A percentile compares a stretch with the other conserved stretches of the same genome.
phyloP scores from a whole-genome alignment of 306 rosid species.

The Pachyrhizus erosus region DNA sequence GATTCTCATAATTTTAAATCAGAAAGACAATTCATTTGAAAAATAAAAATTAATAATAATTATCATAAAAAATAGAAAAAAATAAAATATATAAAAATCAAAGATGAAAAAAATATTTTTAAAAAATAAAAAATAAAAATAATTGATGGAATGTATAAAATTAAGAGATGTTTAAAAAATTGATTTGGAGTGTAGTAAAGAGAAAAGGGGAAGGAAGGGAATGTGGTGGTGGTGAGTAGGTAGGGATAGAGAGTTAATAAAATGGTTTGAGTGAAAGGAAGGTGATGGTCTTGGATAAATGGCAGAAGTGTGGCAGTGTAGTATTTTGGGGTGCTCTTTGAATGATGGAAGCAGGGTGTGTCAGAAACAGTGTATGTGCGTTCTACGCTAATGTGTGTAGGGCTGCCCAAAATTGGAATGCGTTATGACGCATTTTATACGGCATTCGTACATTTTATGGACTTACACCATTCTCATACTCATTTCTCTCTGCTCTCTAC shows the following conservation, averaged over 20 bases:
- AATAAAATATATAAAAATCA: too few species aligned
- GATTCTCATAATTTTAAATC: too few species aligned
- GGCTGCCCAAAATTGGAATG: constrained; percentile 38
- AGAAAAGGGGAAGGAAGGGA: too few species aligned
- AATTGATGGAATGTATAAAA: too few species aligned
- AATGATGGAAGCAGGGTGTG: not conserved
- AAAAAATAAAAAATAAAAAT: too few species aligned
- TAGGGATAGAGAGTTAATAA: constrained; percentile 14
- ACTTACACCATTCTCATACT: not conserved
- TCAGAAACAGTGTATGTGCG: not conserved
- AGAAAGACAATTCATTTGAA: too few species aligned
- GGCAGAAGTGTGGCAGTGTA: not conserved
- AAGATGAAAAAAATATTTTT: too few species aligned
- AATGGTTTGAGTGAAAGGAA: constrained; percentile 62
- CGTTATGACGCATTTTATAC: constrained; percentile 62
- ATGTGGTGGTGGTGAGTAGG: not conserved
- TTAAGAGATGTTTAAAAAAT: too few species aligned
- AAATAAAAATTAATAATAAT: too few species aligned
- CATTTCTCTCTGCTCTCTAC: not conserved
- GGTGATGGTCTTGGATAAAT: constrained; percentile 24
- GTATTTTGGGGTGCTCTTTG: constrained; percentile 26
- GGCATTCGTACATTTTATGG: constrained; percentile 47
- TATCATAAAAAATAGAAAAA: too few species aligned
- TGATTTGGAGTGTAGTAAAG: not conserved
- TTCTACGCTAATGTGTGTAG: too few species aligned